These are phyloP conservation scores for Trypanosoma conorhini DNA, from an alignment of 208 protist genomes.

Conservation along the genomic window DNA sequence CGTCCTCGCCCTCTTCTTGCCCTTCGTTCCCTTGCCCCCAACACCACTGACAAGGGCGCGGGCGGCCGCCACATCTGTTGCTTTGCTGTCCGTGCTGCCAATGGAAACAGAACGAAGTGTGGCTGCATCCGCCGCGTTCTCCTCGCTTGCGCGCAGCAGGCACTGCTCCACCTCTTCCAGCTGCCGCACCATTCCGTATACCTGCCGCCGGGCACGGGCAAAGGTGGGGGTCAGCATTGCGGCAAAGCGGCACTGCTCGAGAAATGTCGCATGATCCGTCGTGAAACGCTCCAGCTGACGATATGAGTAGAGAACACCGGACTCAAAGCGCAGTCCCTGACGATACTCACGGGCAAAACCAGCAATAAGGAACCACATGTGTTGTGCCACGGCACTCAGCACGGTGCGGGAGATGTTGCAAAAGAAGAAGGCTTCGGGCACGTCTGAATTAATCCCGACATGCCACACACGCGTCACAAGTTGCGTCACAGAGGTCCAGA, in stretches of 20 bases:
- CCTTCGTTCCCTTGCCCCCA: not conserved
- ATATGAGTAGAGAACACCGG: constrained; percentile 58
- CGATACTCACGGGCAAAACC: constrained; percentile 43
- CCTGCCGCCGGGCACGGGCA: constrained; percentile 33
- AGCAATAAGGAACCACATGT: constrained; percentile 58
- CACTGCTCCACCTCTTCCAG: constrained; percentile 59
- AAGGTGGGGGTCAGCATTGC: constrained; percentile 53
- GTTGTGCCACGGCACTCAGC: constrained; percentile 54
- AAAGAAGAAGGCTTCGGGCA: constrained; percentile 75
- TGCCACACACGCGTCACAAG: constrained; percentile 58
- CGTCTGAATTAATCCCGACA: constrained; percentile 47
- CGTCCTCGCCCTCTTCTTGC: not conserved
- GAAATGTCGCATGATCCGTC: constrained; percentile 52
- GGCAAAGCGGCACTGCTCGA: constrained; percentile 67
- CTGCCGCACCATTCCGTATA: constrained; percentile 59
- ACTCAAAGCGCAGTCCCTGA: constrained; percentile 41
- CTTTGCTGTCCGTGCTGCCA: constrained; percentile 3
- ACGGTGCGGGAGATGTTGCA: constrained; percentile 52
- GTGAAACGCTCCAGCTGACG: constrained; percentile 56
- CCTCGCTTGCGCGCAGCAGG: constrained; percentile 27
- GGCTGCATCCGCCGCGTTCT: not conserved
- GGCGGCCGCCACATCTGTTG: constrained; percentile 3
- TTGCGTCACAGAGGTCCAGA: constrained; percentile 72
- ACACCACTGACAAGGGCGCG: no score
- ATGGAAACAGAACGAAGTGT: not conserved